A percentile compares a stretch with the other conserved stretches of the same genome.
phyloP scores from a whole-genome alignment of 495 filamentous ascomycete genomes.

The Penicillium steckii region DNA sequence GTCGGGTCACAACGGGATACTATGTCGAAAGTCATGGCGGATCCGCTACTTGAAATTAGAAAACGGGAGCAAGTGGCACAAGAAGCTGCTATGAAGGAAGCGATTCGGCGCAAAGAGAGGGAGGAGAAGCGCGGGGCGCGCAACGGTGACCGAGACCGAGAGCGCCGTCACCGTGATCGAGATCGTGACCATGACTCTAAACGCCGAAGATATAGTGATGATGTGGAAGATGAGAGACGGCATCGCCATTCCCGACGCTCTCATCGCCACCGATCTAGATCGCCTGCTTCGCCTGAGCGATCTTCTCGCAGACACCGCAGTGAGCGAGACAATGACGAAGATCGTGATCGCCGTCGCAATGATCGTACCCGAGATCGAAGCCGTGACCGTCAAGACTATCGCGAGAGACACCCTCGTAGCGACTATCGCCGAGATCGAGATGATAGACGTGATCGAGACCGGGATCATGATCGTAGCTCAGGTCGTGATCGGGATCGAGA shows the following conservation, averaged over 20 bases:
- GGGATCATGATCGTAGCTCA: slow-evolving; percentile 11
- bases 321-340: slow-evolving; percentile 25
- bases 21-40: slow-evolving; percentile 78
- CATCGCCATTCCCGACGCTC: slow-evolving; percentile 23
- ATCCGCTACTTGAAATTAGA: slow-evolving; percentile 90
- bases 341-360: slow-evolving; percentile 11
- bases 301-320: slow-evolving; percentile 29
- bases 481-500: slow-evolving; percentile 13
- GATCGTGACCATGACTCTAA: slow-evolving; percentile 26
- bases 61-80: slow-evolving; percentile 88
- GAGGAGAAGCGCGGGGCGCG: slow-evolving; percentile 55
- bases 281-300: slow-evolving; percentile 26
- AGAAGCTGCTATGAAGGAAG: slow-evolving; percentile 84
- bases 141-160: slow-evolving; percentile 17
- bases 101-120: slow-evolving; percentile 66
- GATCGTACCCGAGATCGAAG: slow-evolving; percentile 15
- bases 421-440: slow-evolving; percentile 26
- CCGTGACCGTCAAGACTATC: slow-evolving; percentile 21
- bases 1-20: slow-evolving; percentile 67
- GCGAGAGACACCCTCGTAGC: slow-evolving; percentile 16
- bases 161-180: slow-evolving; percentile 19
- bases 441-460: slow-evolving; percentile 22
- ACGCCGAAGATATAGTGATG: slow-evolving; percentile 30
- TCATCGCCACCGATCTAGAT: slow-evolving; percentile 37
- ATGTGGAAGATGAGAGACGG: slow-evolving; percentile 28